Base-by-base conservation (phyloP, 768 basidiomycete genomes). In the Macrolepiota fuliginosa region DNA sequence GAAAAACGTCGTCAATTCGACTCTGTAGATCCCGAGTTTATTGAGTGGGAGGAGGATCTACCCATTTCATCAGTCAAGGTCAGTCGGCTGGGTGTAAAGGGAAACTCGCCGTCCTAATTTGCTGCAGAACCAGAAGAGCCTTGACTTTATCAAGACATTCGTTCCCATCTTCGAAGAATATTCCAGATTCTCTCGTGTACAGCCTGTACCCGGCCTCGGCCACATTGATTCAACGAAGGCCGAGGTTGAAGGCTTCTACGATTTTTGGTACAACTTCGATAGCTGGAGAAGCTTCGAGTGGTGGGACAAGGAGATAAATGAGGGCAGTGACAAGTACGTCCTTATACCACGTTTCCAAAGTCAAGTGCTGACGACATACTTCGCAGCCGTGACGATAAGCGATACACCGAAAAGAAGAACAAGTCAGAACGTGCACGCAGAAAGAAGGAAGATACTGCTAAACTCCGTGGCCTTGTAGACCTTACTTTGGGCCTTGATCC, bases 241-340 rank as follows among this genome's bases (percentile, higher is more conserved):
- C 65, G 84, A 85, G 59, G 96, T 98, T 57, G 92, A 96, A 73
- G 82, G 77, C 5, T 98, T 99, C 82, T 99, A 99, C 80, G 91
- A 98, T 74, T 97, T 96, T 76, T 99, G 95, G 94, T 98, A 99
- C 83, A 96, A 96, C 83, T 96, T 99, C 76, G 96, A 98, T 75
- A 92, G 90, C 66, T 99, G 96, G 96, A 82, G 96, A 69, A 92
- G 89, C 73, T 99, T 98, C 72, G 96, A 99, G 76, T 98, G 94
- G 82, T 79, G 91, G 66, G 96, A 99, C 79, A 98, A 99, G 82
- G 96, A 99, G 74, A 90, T 94, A 61, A 96, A 98, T 73, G 96
- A 99, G 77, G 96, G 96, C 11, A 93, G 91, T 64, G 96, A 98
- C 73, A 92, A 83, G 94, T 94, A 56, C 65, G 88, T 80, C 1